Percentiles rank a stretch among this genome's conserved stretches.
Evolutionary conservation across 208 protist genomes (phyloP).

Genomic region (Crithidia thermophila): DNA sequence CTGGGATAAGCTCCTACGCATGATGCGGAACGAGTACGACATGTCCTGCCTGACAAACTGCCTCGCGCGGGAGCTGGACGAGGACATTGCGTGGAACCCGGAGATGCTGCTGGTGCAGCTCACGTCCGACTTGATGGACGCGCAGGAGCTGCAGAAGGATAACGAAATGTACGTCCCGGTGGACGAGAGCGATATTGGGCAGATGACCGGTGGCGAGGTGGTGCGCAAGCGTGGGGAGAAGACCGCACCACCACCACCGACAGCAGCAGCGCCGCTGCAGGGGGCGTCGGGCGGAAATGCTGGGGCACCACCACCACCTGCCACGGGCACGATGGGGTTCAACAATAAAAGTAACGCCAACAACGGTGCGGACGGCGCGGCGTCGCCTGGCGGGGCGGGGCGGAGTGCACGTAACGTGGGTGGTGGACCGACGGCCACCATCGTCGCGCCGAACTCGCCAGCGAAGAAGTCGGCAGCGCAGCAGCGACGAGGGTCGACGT

Average conservation of each 20-base stretch:
- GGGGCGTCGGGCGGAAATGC: background rate
- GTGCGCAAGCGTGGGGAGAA: constrained; percentile 45
- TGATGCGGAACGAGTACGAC: constrained; percentile 75
- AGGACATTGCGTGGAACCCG: constrained; percentile 87
- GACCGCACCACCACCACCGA: background rate
- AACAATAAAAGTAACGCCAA: background rate
- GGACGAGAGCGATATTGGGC: constrained; percentile 42
- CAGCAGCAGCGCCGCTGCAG: background rate
- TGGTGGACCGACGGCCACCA: background rate
- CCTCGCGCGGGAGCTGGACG: constrained; percentile 81
- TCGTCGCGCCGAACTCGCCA: background rate
- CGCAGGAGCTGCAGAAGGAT: constrained; percentile 46
- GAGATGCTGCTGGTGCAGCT: constrained; percentile 91
- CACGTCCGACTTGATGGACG: constrained; percentile 86
- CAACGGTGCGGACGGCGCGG: background rate
- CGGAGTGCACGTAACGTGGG: too few species aligned
- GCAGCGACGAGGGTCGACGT: background rate
- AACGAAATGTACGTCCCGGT: constrained; percentile 36
- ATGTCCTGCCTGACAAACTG: constrained; percentile 81
- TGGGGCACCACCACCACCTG: too few species aligned
- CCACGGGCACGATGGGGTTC: background rate
- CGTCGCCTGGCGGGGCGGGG: too few species aligned
- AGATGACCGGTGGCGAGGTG: constrained; percentile 61
- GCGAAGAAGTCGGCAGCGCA: background rate
- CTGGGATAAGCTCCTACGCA: constrained; percentile 73